These are phyloP conservation scores for Hypholoma fasciculare DNA, from an alignment of 768 basidiomycete species.

Conservation along the genomic window DNA sequence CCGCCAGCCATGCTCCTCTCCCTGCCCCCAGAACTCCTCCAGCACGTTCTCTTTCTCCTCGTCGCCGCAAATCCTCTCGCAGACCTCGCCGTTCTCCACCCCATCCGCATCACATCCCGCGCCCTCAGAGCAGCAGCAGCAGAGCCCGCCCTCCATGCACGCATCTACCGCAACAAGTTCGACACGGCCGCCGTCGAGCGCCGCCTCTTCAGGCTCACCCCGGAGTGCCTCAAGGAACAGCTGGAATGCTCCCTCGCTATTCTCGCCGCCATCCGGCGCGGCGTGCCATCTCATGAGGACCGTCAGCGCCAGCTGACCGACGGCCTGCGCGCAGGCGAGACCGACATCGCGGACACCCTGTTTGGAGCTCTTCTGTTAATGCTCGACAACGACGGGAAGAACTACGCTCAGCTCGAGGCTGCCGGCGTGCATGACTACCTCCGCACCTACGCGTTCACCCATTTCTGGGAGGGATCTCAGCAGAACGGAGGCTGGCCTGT, in stretches of 20 bases:
- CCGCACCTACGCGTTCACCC: constrained; percentile 41
- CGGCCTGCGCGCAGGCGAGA: constrained; percentile 16
- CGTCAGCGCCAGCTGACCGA: background rate
- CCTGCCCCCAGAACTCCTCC: constrained; percentile 48
- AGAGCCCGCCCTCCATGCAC: constrained; percentile 45
- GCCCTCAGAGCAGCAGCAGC: constrained; percentile 37
- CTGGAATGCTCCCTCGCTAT: constrained; percentile 34
- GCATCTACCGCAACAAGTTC: constrained; percentile 58
- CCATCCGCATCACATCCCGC: constrained; percentile 47
- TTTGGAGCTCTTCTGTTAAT: constrained; percentile 55
- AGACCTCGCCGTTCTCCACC: constrained; percentile 30
- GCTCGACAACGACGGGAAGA: constrained; percentile 69
- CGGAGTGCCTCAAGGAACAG: constrained; percentile 33
- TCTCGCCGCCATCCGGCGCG: constrained; percentile 37
- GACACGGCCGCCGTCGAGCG: constrained; percentile 52
- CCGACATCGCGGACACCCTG: constrained; percentile 37
- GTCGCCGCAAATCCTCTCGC: constrained; percentile 47
- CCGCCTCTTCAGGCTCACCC: constrained; percentile 42
- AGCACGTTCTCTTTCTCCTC: constrained; percentile 52
- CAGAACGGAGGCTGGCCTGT: constrained; percentile 52
- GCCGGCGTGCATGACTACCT: constrained; percentile 51
- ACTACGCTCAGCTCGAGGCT: constrained; percentile 53
- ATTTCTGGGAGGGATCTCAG: constrained; percentile 54
- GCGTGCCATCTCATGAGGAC: background rate
- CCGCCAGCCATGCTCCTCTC: constrained; percentile 16